Percentiles rank a stretch among this genome's conserved stretches.
Conservation (phyloP, 495 filamentous ascomycete species). For the Sabuloglossum arenarium region DNA sequence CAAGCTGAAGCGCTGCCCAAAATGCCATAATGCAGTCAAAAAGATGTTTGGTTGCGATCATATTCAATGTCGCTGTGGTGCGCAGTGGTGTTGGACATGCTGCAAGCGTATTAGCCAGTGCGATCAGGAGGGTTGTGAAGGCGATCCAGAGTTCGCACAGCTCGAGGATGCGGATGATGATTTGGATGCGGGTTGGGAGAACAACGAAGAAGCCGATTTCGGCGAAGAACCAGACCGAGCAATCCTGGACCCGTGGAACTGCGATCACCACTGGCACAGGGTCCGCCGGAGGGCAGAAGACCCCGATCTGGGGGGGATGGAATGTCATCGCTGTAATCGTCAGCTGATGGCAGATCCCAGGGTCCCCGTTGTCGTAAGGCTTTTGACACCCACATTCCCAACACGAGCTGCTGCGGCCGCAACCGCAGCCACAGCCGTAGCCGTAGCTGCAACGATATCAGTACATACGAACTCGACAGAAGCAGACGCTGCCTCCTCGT, state of each 20-base stretch:
- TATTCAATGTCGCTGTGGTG: conserved; percentile 16
- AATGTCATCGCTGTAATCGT: background rate
- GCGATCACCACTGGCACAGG: background rate
- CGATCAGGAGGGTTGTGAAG: conserved; percentile 6
- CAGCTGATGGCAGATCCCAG: background rate
- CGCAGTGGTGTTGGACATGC: conserved; percentile 15
- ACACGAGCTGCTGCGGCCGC: too few relatives aligned
- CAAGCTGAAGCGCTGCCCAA: conserved; percentile 15
- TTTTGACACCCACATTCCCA: too few relatives aligned
- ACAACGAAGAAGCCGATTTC: background rate
- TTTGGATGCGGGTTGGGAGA: background rate
- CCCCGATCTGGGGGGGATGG: background rate
- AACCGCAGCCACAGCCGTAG: too few relatives aligned
- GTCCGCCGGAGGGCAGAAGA: background rate
- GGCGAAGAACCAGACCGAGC: background rate
- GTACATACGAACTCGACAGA: too few relatives aligned
- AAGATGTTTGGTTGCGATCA: conserved; percentile 17
- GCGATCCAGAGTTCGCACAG: conserved; percentile 3
- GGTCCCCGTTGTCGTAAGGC: too few relatives aligned
- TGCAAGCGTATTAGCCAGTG: conserved; percentile 11
- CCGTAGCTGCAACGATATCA: too few relatives aligned
- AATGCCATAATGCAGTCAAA: conserved; percentile 15
- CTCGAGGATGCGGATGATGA: conserved; percentile 7
- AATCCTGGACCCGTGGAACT: background rate
- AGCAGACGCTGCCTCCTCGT: too few relatives aligned